Evolutionary conservation across 441 rosid species (phyloP).

Genomic region (Capsella rubella): DNA sequence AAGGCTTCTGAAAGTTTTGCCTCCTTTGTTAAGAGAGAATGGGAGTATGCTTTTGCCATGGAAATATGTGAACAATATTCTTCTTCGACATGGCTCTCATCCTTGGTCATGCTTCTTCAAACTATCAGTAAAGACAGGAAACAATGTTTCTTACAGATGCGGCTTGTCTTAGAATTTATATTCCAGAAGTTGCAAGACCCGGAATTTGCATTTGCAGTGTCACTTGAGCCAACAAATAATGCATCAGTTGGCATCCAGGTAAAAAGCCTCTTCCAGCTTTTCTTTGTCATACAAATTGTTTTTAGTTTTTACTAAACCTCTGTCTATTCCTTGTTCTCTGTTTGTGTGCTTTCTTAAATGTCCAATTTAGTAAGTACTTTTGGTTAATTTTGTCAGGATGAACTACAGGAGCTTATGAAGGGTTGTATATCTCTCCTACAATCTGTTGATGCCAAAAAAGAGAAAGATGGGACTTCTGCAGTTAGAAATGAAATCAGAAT

Average conservation of each 20-base stretch:
- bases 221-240: constrained; percentile 66
- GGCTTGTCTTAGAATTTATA: constrained; percentile 66
- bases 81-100: constrained; percentile 88
- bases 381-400: constrained; percentile 55
- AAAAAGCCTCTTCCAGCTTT: constrained; percentile 26
- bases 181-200: constrained; percentile 82
- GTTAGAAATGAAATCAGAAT: constrained; percentile 67
- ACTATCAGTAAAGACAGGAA: constrained; percentile 50
- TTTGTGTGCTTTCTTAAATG: constrained; percentile 18
- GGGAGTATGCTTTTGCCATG: constrained; percentile 86
- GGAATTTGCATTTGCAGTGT: constrained; percentile 69
- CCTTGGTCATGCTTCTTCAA: constrained; percentile 69
- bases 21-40: constrained; percentile 60
- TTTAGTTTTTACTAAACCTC: neutral
- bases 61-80: constrained; percentile 86
- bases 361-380: constrained; percentile 5
- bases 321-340: constrained; percentile 21
- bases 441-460: constrained; percentile 60
- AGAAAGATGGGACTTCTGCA: constrained; percentile 49
- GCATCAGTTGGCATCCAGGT: constrained; percentile 78
- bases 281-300: constrained; percentile 1
- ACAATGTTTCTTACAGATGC: constrained; percentile 57
- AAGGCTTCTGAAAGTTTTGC: constrained; percentile 46
- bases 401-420: constrained; percentile 81
- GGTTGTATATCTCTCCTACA: constrained; percentile 66